Evolutionary conservation across 129 eudicot species (phyloP), one percentile per base, ranked within the genome.

Genomic region (Saussurea involucrata): DNA sequence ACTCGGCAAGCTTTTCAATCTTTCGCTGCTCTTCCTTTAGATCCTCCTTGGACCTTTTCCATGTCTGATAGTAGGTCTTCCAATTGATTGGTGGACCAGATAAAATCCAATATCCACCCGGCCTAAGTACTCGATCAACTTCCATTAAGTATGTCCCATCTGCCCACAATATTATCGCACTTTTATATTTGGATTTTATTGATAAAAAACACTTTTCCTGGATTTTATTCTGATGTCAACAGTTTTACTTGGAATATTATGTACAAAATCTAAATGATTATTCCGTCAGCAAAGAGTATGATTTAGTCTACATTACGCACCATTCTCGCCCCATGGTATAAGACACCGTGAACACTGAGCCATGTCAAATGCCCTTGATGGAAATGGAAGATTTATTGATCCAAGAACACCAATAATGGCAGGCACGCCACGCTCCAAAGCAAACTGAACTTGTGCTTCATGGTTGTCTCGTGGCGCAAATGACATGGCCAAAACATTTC

Each of bases 61-160:
- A 90, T 21, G 87, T 84, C 25, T 64, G 33, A 61, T 85, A 85
- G 68, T 87, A 90, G 25, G 87, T 90, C 83, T 83, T 90, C 96
- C 96, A 90, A 74, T 87, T 87, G 73, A 90, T 85, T 73, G 96
- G 96, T 69, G 96, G 96, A 64, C 96, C 96, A 66, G 96, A 90
- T 67, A 90, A 80, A 68, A 90, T 83, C 96, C 92, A 90, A 76
- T 78, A 87, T 11, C 96, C 96, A 63, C 96, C 96, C 25, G 96
- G 96, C 75, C 96, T 76, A 66, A 90, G 90, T 72, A 90, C 92
- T 78, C 96, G 82, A 76, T 90, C 96, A 72, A 90, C 96, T 77
- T 90, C 96, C 90, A 85, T 90, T 18, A 90, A 84, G 81, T 90
- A 90, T 76, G 67, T 87, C 9, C 96, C 96, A 69, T 81, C 96